Base-by-base conservation (phyloP, 2,329 filamentous ascomycete genomes). In the Rhytidhysteron rufulum region DNA sequence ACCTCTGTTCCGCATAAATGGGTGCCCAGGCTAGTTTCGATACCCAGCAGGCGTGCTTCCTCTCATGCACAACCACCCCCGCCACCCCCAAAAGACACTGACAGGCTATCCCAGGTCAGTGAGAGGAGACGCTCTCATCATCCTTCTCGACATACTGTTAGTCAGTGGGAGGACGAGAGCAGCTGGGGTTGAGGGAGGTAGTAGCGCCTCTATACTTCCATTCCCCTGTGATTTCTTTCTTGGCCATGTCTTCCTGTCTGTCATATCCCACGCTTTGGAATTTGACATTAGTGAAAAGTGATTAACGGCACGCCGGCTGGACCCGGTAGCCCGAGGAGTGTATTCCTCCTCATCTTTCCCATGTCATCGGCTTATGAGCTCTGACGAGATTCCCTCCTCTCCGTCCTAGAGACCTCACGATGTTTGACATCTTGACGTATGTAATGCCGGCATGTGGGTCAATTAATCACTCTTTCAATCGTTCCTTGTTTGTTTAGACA, bases 61-160 rank as follows among this genome's bases (percentile, higher is more conserved):
- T 13, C 25, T 17, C 35, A 37, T 5, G 15, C 9, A 3, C 22
- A 21, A 9, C 35, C 20, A 13, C 33, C 35, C 6, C 35, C 35
- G 5, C 35, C 35, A 30, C 35, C 35, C 10, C 22, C 25, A 25
- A 37, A 37, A 30, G 35, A 37, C 20, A 18, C 5, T 10, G 35
- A 11, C n/a, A 33, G 25, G 24, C 8, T 19, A 20, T 30, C 35
- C 15, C 35, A 30, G 13, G 7, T 29, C 17, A 25, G 35, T 10
- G 19, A 18, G 13, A 29, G 24, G 20, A 37, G 35, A 30, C 22
- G 20, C 13, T 13, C 33, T 17, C 17, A 35, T 35, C 20, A 21
- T 15, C 33, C 33, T 9, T 20, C 33, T 6, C 5, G 20, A 6
- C 17, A 35, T 16, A 20, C 15, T 33, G 4, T 11, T 33, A 19